Evolutionary conservation across 2,329 filamentous ascomycete genomes (phyloP).

Genomic region (Exophiala mesophila): DNA sequence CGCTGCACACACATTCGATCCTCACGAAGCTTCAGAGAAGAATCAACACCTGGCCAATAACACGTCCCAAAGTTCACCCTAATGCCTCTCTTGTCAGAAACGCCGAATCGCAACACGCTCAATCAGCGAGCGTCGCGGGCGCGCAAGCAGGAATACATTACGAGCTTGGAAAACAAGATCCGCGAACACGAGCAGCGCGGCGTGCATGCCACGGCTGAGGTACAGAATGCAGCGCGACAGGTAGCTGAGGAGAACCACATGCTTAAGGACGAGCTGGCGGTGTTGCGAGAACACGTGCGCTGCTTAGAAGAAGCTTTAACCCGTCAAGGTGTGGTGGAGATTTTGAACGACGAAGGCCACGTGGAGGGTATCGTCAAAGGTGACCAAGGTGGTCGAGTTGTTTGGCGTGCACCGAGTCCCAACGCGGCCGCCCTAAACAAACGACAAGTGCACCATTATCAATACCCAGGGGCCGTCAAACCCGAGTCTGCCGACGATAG

Average conservation of each 20-base stretch:
- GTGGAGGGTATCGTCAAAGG: background rate
- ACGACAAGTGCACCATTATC: no score
- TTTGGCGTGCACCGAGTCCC: background rate
- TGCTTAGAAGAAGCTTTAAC: background rate
- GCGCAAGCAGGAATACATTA: slow-evolving; percentile 66
- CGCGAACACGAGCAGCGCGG: slow-evolving; percentile 61
- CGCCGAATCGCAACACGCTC: slow-evolving; percentile 57
- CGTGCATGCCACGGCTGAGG: slow-evolving; percentile 64
- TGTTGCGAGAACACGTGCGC: background rate
- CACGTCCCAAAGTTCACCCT: no score
- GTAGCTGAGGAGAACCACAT: slow-evolving; percentile 66
- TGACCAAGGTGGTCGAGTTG: background rate
- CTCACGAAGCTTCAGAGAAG: no score
- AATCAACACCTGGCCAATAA: no score
- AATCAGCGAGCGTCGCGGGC: slow-evolving; percentile 74
- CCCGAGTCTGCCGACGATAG: background rate
- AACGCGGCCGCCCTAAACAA: no score
- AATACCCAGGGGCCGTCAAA: no score
- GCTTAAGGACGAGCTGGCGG: slow-evolving; percentile 34
- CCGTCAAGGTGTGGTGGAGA: background rate
- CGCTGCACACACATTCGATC: no score
- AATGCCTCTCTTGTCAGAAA: background rate
- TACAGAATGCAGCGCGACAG: slow-evolving; percentile 63
- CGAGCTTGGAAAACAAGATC: slow-evolving; percentile 62
- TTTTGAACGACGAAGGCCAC: background rate